A percentile compares a stretch with the other conserved stretches of the same genome.
phyloP scores from a whole-genome alignment of 2,329 filamentous ascomycete species.

The Ophiosphaerella herpotricha region DNA sequence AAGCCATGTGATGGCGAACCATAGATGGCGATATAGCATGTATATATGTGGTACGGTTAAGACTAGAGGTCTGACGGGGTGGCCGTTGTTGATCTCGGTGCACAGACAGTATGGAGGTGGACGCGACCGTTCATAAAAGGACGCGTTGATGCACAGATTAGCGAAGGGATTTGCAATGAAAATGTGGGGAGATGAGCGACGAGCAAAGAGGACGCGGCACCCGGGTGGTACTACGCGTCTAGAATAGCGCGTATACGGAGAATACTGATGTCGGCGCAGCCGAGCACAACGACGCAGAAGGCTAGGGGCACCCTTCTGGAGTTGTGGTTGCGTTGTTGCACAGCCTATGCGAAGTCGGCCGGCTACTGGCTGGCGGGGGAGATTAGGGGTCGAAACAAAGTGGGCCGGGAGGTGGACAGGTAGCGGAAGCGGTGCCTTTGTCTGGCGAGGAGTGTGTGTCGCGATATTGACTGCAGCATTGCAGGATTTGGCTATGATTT shows the following conservation, averaged over 20 bases:
- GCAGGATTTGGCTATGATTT: constrained; percentile 8
- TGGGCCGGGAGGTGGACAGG: neutral
- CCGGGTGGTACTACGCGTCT: neutral
- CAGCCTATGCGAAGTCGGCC: too few species aligned
- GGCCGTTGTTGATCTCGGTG: neutral
- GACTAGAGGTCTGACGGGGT: neutral
- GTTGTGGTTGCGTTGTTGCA: too few species aligned
- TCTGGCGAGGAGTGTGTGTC: constrained; percentile 5
- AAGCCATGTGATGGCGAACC: too few species aligned
- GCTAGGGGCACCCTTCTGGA: too few species aligned
- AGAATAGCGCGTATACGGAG: neutral
- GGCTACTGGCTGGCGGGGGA: too few species aligned
- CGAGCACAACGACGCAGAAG: too few species aligned
- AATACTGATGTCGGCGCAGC: too few species aligned
- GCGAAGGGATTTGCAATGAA: neutral
- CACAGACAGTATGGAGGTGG: neutral
- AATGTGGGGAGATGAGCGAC: neutral
- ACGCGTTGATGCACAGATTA: neutral
- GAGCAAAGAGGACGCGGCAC: too few species aligned
- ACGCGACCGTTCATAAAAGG: neutral
- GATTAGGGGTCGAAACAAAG: neutral
- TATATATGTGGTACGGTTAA: neutral
- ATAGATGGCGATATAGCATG: neutral
- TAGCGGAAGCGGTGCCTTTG: neutral
- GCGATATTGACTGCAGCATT: constrained; percentile 17